These are phyloP conservation scores for Rhododendron williamsianum DNA, from an alignment of 148 eudicot species.

Conservation along the genomic window DNA sequence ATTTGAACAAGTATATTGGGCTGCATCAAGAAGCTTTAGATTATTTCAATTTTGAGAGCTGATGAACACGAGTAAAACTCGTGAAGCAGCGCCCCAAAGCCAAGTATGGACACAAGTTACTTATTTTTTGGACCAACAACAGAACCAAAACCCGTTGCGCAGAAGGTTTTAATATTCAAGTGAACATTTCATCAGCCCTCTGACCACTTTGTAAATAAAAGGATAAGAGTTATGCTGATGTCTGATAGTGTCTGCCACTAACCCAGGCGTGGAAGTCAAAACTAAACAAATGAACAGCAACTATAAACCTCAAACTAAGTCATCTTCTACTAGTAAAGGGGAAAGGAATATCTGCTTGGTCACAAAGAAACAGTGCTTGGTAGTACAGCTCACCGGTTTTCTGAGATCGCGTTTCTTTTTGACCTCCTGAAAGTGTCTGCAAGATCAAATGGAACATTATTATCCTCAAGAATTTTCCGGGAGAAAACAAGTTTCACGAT, in stretches of 20 bases:
- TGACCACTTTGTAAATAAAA: not conserved
- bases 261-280: not conserved
- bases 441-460: conserved; percentile 2
- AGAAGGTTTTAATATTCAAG: not conserved
- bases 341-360: not conserved
- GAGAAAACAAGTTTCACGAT: not conserved
- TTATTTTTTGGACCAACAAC: not conserved
- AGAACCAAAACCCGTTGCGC: not conserved
- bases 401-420: conserved; percentile 38
- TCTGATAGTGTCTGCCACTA: not conserved
- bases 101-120: not conserved
- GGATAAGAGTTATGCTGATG: not conserved
- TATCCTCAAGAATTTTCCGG: not conserved
- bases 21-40: not conserved
- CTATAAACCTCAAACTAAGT: not conserved
- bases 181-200: not conserved
- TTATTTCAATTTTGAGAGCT: not conserved
- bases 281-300: not conserved
- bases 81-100: not conserved
- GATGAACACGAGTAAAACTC: not conserved
- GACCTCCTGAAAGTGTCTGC: conserved; percentile 51
- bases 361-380: not conserved
- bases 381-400: conserved; percentile 27
- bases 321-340: not conserved
- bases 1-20: not conserved